phyloP scores from a whole-genome alignment of 2,329 filamentous ascomycete species.

The Neurospora crassa region DNA sequence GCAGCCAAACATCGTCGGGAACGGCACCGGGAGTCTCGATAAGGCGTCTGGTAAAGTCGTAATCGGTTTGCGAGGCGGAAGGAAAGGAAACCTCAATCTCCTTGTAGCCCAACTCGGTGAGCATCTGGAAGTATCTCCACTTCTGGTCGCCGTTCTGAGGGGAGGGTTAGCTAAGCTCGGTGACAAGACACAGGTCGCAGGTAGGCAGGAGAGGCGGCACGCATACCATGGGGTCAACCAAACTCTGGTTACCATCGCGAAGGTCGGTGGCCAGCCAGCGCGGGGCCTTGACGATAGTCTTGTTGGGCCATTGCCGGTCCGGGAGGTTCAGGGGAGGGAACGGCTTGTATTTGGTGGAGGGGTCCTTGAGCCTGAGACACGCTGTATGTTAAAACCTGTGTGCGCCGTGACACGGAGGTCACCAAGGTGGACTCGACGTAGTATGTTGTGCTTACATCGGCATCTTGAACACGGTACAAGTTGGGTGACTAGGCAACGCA shows the following conservation, averaged over 20 bases:
- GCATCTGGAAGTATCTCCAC: constrained; percentile 90
- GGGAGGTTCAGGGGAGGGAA: constrained; percentile 59
- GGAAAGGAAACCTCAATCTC: constrained; percentile 97
- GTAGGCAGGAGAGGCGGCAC: not conserved
- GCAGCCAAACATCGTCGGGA: constrained; percentile 83
- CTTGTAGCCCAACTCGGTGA: constrained; percentile 87
- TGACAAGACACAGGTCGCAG: not conserved
- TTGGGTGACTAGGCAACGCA: not conserved
- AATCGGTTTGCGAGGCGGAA: constrained; percentile 89
- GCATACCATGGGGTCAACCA: constrained; percentile 84
- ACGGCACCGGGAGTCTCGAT: constrained; percentile 75
- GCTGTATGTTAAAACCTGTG: constrained; percentile 4
- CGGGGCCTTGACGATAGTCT: constrained; percentile 72
- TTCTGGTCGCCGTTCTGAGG: constrained; percentile 84
- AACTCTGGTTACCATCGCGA: constrained; percentile 87
- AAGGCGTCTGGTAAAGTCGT: constrained; percentile 82
- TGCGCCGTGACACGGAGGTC: constrained; percentile 6
- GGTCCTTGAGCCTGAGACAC: constrained; percentile 56
- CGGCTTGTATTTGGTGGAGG: constrained; percentile 65
- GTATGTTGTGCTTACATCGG: constrained; percentile 22
- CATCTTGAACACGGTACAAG: constrained; percentile 17
- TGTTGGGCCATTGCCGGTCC: constrained; percentile 74
- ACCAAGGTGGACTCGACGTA: constrained; percentile 5
- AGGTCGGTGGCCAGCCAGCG: constrained; percentile 86
- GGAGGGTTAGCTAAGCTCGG: constrained; percentile 12